Evolutionary conservation across 1,139 yeast genomes (phyloP), one percentile per base, ranked within the genome.

Genomic region (Yamadazyma aaseri): DNA sequence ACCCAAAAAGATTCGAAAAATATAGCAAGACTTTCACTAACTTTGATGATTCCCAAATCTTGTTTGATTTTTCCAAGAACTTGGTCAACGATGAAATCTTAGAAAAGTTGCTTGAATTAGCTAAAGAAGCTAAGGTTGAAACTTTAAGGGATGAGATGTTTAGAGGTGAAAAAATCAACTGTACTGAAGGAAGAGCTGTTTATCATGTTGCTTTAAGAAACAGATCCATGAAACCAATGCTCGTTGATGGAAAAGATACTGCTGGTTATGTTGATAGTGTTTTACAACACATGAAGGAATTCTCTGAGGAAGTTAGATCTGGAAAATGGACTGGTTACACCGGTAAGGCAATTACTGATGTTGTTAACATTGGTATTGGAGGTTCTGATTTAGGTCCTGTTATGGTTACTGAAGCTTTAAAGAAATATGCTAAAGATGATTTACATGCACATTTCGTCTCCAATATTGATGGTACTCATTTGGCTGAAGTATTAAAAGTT

Each of bases 361-460:
- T 92, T 40, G 97, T 92, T 56, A 92, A 92, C 75, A 86, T 92
- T 55, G 98, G 98, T 66, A 92, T 92, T 59, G 98, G 98, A 58
- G 98, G 98, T 50, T 89, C 97, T 20, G 98, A 92, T 64, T 77
- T 92, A 55, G 98, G 98, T 53, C 98, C 98, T 33, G 97, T 92
- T 38, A 92, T 92, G 98, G 97, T 92, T 50, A 89, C 97, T 41
- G 97, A 92, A 70, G 97, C 98, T 24, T 78, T 92, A 60, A 92
- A 90, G 73, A 81, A 86, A 47, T 92, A 92, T 66, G 71, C 90
- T 44, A 73, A 82, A 55, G 80, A 81, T 44, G 85, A 81, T 42
- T 73, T 92, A 53, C 66, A 72, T 45, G 96, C 79, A 35, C 96
- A 92, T 71, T 92, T 89, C 64, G 97, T 92, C 41, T 90, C 97